Conservation (phyloP, 768 basidiomycete species). For the Mrakia hoshinonis region DNA sequence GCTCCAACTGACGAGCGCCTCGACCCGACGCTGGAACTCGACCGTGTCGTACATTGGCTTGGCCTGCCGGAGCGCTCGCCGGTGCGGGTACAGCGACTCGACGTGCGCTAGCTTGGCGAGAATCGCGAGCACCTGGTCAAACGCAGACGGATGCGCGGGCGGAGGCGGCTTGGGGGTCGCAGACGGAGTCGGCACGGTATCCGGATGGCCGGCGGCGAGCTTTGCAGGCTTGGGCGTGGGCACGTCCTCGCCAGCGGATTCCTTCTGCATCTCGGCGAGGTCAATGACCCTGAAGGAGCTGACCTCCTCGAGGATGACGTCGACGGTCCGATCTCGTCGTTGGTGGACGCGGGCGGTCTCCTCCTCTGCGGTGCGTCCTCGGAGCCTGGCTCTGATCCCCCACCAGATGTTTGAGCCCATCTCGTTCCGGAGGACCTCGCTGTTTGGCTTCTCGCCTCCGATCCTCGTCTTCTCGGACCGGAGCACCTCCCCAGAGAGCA, state of each 20-base stretch:
- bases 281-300: slow-evolving; percentile 60
- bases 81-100: slow-evolving; percentile 75
- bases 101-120: slow-evolving; percentile 70
- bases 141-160: slow-evolving; percentile 27
- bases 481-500: slow-evolving; percentile 85
- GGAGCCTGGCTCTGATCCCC: slow-evolving; percentile 76
- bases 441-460: slow-evolving; percentile 64
- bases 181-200: slow-evolving; percentile 37
- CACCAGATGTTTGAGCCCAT: slow-evolving; percentile 58
- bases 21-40: slow-evolving; percentile 69
- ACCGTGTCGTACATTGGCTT: slow-evolving; percentile 59
- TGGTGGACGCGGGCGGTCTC: slow-evolving; percentile 76
- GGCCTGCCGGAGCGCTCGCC: slow-evolving; percentile 69
- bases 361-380: slow-evolving; percentile 68
- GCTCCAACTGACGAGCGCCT: slow-evolving; percentile 85
- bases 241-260: slow-evolving; percentile 2
- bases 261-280: slow-evolving; percentile 8
- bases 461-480: slow-evolving; percentile 91
- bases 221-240: slow-evolving; percentile 33
- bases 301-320: slow-evolving; percentile 75
- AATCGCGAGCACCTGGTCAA: slow-evolving; percentile 43
- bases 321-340: slow-evolving; percentile 67
- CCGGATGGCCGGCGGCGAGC: not conserved
- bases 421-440: slow-evolving; percentile 40
- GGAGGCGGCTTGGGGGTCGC: slow-evolving; percentile 23